Conservation (phyloP, 2,329 filamentous ascomycete genomes). For the Apiospora rasikravindrae region DNA sequence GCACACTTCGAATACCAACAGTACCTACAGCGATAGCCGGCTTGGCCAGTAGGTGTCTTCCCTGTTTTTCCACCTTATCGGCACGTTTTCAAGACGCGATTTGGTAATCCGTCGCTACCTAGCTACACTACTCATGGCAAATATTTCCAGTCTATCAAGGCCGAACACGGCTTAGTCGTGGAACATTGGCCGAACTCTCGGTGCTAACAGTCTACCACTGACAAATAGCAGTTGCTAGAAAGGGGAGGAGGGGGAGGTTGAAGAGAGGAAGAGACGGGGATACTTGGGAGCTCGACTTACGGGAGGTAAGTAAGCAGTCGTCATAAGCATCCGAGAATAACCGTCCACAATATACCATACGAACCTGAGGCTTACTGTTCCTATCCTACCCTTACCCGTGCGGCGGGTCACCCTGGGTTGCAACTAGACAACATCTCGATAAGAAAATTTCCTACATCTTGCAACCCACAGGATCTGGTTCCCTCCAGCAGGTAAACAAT, state of each 20-base stretch:
- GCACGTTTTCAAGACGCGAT: neutral
- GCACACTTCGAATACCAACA: neutral
- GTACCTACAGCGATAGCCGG: neutral
- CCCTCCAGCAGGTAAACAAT: neutral
- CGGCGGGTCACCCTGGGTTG: neutral
- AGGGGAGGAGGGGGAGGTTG: neutral
- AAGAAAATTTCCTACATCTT: neutral
- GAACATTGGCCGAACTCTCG: neutral
- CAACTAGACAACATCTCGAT: neutral
- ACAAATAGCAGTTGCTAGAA: too few species aligned
- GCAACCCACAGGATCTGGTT: neutral
- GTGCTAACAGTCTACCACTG: neutral
- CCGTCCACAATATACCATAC: neutral
- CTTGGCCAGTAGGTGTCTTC: neutral
- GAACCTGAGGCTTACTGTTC: neutral
- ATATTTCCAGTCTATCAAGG: neutral
- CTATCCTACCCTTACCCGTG: neutral
- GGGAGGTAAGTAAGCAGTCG: neutral
- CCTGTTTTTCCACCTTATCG: neutral
- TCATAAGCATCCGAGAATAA: neutral
- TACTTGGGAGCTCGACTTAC: neutral
- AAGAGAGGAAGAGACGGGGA: neutral
- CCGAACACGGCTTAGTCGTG: neutral
- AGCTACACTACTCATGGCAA: neutral
- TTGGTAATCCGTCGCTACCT: neutral